phyloP scores from a whole-genome alignment of 106 monocot genomes.

The Allium fistulosum region DNA sequence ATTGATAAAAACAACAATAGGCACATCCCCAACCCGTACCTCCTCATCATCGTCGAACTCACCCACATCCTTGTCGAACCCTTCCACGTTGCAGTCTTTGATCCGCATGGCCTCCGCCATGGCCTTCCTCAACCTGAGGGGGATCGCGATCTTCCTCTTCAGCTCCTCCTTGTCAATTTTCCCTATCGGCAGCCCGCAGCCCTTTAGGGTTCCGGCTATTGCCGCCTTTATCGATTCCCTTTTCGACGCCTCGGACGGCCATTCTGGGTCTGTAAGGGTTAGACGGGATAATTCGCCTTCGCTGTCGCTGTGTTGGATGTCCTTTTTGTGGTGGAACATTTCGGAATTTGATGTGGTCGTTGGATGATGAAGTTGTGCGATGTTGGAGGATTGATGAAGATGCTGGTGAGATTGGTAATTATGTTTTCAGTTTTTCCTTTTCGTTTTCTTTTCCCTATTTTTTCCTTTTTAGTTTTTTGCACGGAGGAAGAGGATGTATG shows the following conservation, averaged over 20 bases:
- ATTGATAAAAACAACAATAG: conserved; percentile 54
- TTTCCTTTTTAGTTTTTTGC: too few species aligned
- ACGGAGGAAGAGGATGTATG: too few species aligned
- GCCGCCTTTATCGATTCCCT: conserved; percentile 8
- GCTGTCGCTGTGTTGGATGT: background rate
- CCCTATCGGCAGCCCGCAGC: background rate
- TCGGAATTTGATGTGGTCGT: background rate
- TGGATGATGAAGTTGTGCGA: too few species aligned
- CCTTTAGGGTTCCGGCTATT: conserved; percentile 1
- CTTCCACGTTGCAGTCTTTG: background rate
- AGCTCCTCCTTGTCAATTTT: conserved; percentile 13
- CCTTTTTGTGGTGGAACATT: background rate
- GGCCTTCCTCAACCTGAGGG: conserved; percentile 18
- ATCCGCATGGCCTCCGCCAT: conserved; percentile 24
- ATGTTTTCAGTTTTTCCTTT: too few species aligned
- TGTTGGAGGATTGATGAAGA: too few species aligned
- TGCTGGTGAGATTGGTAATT: too few species aligned
- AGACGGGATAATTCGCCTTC: conserved; percentile 2
- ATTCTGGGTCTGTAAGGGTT: background rate
- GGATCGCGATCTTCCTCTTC: conserved; percentile 15
- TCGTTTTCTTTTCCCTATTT: too few species aligned
- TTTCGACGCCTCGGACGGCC: conserved; percentile 3
- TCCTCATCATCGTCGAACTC: background rate
- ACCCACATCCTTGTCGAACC: background rate
- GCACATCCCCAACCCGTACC: conserved; percentile 23